Conservation (phyloP, 2,329 filamentous ascomycete species). For the Rachicladosporium sp. region DNA sequence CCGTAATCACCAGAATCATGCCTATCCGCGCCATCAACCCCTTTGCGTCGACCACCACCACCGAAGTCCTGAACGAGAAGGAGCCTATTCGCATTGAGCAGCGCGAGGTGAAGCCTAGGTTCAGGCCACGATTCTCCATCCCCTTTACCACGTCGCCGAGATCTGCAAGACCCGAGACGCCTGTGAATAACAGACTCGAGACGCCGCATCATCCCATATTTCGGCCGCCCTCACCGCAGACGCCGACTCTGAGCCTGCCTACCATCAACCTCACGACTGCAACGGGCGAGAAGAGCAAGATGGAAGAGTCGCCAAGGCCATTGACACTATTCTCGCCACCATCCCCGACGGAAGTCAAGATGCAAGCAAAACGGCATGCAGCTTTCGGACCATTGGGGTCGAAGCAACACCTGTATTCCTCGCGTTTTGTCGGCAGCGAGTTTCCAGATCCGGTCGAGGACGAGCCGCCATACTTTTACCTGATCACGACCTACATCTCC, state of each 20-base stretch:
- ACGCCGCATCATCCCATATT: conserved; percentile 42
- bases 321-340: conserved; percentile 81
- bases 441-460: conserved; percentile 80
- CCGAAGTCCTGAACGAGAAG: conserved; percentile 42
- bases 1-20: conserved; percentile 38
- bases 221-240: conserved; percentile 50
- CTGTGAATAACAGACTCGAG: conserved; percentile 12
- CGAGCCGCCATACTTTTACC: conserved; percentile 91
- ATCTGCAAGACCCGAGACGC: conserved; percentile 15
- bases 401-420: conserved; percentile 74
- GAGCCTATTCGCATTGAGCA: conserved; percentile 25
- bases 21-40: conserved; percentile 50
- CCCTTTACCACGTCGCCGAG: conserved; percentile 20
- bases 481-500: conserved; percentile 96
- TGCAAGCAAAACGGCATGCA: conserved; percentile 65
- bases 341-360: conserved; percentile 67
- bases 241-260: conserved; percentile 67
- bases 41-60: conserved; percentile 42
- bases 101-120: conserved; percentile 12
- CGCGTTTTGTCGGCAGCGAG: conserved; percentile 68
- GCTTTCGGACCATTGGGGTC: conserved; percentile 83
- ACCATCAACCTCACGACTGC: conserved; percentile 87
- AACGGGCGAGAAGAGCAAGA: conserved; percentile 60
- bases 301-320: conserved; percentile 57
- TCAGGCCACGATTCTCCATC: conserved; percentile 17